Percentiles rank a stretch among this genome's conserved stretches.
Evolutionary conservation across 1,284 basidiomycete species (phyloP).

Genomic region (Naganishia cerealis): DNA sequence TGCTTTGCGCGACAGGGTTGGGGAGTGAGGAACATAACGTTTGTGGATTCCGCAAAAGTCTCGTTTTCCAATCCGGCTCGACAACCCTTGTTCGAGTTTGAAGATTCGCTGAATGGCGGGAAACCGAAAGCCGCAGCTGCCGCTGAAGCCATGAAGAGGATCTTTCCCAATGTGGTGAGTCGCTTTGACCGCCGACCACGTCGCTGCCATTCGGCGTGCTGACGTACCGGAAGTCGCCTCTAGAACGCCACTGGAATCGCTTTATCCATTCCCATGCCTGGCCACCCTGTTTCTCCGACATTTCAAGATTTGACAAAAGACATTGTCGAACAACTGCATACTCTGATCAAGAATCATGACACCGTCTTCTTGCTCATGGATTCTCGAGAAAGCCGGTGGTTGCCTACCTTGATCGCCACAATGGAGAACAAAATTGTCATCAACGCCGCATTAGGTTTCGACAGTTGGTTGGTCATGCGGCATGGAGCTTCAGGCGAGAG

Average conservation of each 20-base stretch:
- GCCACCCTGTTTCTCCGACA: constrained; percentile 73
- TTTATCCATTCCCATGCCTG: constrained; percentile 92
- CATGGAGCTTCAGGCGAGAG: constrained; percentile 65
- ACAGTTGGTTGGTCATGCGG: constrained; percentile 94
- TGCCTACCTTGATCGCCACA: constrained; percentile 84
- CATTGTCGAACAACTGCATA: constrained; percentile 71
- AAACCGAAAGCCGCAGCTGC: constrained; percentile 91
- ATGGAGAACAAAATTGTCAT: constrained; percentile 87
- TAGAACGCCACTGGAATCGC: constrained; percentile 75
- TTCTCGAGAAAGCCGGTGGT: constrained; percentile 90
- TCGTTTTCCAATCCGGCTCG: constrained; percentile 96
- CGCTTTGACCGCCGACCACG: neutral
- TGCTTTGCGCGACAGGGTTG: constrained; percentile 65
- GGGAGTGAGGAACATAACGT: constrained; percentile 89
- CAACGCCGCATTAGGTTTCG: constrained; percentile 94
- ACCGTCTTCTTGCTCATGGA: constrained; percentile 96
- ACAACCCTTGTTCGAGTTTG: constrained; percentile 92
- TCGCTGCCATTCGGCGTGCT: neutral
- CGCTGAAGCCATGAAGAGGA: constrained; percentile 77
- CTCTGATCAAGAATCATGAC: constrained; percentile 79
- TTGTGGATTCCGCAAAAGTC: constrained; percentile 85
- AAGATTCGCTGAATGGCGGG: constrained; percentile 89
- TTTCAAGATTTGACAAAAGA: constrained; percentile 60
- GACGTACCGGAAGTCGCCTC: neutral
- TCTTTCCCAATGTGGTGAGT: constrained; percentile 87